Evolutionary conservation across 1,284 basidiomycete species (phyloP).

Genomic region (Cryptococcus sp.): DNA sequence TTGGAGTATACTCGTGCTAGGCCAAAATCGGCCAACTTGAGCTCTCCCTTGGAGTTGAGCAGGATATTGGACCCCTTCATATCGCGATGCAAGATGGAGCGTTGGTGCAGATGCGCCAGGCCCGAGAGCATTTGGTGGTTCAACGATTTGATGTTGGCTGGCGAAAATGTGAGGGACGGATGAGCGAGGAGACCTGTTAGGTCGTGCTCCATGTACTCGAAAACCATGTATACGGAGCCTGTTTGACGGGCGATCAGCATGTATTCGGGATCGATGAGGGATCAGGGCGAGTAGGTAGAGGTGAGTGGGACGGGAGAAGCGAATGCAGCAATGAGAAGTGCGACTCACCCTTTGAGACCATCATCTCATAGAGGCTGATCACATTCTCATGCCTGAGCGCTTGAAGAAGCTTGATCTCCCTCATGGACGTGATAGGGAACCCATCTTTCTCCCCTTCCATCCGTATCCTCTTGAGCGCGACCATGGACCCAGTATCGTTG

Average conservation of each 20-base stretch:
- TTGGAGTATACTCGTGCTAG: conserved; percentile 97
- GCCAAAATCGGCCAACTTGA: conserved; percentile 97
- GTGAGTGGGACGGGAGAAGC: neutral
- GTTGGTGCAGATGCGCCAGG: conserved; percentile 89
- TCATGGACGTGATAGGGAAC: conserved; percentile 97
- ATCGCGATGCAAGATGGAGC: conserved; percentile 94
- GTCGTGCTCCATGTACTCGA: conserved; percentile 99
- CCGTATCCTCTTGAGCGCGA: conserved; percentile 94
- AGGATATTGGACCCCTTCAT: conserved; percentile 98
- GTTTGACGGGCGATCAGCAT: conserved; percentile 4
- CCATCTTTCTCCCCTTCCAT: conserved; percentile 98
- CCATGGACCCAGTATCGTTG: conserved; percentile 69
- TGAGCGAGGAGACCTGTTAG: conserved; percentile 93
- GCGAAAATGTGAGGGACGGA: conserved; percentile 77
- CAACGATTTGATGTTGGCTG: conserved; percentile 90
- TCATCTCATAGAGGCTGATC: conserved; percentile 91
- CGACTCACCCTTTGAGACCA: conserved; percentile 85
- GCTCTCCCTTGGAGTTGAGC: conserved; percentile 86
- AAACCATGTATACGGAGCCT: conserved; percentile 98
- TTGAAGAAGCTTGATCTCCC: conserved; percentile 97
- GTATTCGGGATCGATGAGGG: neutral
- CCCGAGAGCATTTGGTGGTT: conserved; percentile 93
- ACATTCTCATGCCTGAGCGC: conserved; percentile 86
- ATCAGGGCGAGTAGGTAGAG: neutral
- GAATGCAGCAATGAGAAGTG: neutral